Evolutionary conservation across 345 rosid species (phyloP), one percentile per base, ranked within the genome.

Genomic region (Brassica carinata): DNA sequence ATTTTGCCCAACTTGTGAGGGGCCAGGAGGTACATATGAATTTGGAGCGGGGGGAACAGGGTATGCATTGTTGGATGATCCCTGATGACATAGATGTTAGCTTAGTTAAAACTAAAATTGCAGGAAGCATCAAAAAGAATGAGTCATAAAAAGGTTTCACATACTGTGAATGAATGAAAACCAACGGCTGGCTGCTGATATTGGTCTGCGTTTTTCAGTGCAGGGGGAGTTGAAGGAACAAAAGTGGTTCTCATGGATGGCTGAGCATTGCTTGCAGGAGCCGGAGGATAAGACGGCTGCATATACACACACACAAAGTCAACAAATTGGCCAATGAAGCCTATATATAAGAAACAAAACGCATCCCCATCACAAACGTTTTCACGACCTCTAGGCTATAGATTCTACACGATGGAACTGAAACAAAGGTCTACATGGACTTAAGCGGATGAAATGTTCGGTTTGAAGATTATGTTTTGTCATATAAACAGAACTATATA

Each of bases 151-250:
- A 62, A 29, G n/a, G 33, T 30, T 30, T 77, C 72, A 87, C 97
- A 66, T 77, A 96, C 98, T 0, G 93, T 88, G 85, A 94, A 92
- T 63, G 95, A 83, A 75, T 94, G 97, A 84, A 97, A 87, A 65
- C 84, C 88, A 85, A 86, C 75, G 51, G 91, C 85, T 59, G 92
- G 90, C 82, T 90, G 97, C 87, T 94, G 98, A 82, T 89, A 96
- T 80, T 92, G 97, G 66, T 85, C 93, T 18, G 89, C 92, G 77
- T 91, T 92, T 85, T 83, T 91, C 83, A 92, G 88, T 69, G 84
- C 89, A 81, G 93, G 84, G 77, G 89, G 90, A 83, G 89, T 87
- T 53, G 97, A 86, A 80, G 99, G 99, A 77, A 92, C 86, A 74
- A 96, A 96, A 14, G 95, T 78, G 83, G 97, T 77, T 85, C 93